phyloP scores from a whole-genome alignment of 352 stramenopile species.

The Pythium oligandrum region DNA sequence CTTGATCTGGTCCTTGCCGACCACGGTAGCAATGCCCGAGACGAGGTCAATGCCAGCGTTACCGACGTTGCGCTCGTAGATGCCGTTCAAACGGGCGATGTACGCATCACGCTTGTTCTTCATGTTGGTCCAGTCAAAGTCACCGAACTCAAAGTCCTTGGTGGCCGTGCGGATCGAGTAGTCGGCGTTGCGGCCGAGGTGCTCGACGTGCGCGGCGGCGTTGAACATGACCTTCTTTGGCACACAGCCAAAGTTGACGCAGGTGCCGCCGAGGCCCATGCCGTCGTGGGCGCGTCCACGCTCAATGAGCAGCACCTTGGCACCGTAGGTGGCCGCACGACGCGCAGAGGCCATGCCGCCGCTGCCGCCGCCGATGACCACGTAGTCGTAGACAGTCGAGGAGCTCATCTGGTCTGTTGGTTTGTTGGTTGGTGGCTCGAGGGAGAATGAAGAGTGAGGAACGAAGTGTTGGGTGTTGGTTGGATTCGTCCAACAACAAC shows the following conservation, averaged over 20 bases:
- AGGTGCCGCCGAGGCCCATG: constrained; percentile 91
- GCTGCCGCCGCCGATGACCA: constrained; percentile 90
- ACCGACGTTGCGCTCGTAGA: constrained; percentile 93
- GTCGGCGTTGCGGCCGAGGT: constrained; percentile 50
- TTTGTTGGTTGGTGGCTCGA: constrained; percentile 6
- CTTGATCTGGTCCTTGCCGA: constrained; percentile 23
- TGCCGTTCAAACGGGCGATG: constrained; percentile 94
- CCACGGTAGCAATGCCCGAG: constrained; percentile 87
- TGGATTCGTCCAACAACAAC: too few species aligned
- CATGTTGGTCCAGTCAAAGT: constrained; percentile 91
- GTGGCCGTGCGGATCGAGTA: constrained; percentile 59
- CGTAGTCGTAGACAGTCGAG: constrained; percentile 78
- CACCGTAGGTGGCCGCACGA: constrained; percentile 89
- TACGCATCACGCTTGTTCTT: constrained; percentile 94
- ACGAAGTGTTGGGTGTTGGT: neutral
- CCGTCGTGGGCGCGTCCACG: constrained; percentile 53
- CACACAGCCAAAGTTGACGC: constrained; percentile 98
- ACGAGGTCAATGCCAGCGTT: constrained; percentile 89
- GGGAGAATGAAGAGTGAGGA: constrained; percentile 7
- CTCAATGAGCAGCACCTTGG: constrained; percentile 95
- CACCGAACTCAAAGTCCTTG: constrained; percentile 40
- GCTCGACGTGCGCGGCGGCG: constrained; percentile 77
- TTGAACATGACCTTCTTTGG: constrained; percentile 99
- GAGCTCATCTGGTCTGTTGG: constrained; percentile 22
- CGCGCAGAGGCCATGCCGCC: constrained; percentile 91